These are phyloP conservation scores for Leptographium wingfieldii DNA, from an alignment of 2,329 filamentous ascomycete genomes.

Conservation along the genomic window DNA sequence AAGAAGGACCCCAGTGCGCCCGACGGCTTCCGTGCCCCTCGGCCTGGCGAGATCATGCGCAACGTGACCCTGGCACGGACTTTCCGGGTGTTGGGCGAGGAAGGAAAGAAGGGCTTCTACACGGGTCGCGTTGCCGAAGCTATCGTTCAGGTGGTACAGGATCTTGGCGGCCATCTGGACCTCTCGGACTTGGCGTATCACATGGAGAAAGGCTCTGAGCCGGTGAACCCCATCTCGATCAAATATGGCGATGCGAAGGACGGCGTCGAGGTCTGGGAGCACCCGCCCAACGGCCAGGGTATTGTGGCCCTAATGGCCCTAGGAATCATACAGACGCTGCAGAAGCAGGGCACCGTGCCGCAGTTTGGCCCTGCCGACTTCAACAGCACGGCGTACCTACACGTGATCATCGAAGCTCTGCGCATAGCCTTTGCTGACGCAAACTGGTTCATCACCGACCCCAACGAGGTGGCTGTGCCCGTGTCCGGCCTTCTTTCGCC, in stretches of 20 bases:
- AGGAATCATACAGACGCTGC: conserved; percentile 79
- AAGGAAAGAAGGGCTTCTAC: conserved; percentile 90
- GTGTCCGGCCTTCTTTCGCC: conserved; percentile 54
- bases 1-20: conserved; percentile 58
- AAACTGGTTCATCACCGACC: conserved; percentile 82
- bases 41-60: conserved; percentile 75
- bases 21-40: conserved; percentile 62
- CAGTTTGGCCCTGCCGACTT: conserved; percentile 58
- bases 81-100: conserved; percentile 62
- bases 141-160: conserved; percentile 63
- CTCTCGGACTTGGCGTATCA: conserved; percentile 74
- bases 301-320: conserved; percentile 91
- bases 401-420: conserved; percentile 77
- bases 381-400: conserved; percentile 70
- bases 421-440: conserved; percentile 85
- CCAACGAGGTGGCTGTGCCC: conserved; percentile 58
- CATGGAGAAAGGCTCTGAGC: conserved; percentile 52
- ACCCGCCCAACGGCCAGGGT: conserved; percentile 91
- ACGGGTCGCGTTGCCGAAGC: conserved; percentile 69
- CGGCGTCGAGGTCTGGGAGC: conserved; percentile 82
- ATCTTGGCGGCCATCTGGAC: conserved; percentile 65
- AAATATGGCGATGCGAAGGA: conserved; percentile 38
- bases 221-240: conserved; percentile 75
- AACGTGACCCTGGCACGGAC: conserved; percentile 72
- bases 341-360: conserved; percentile 61